Evolutionary conservation across 2,329 filamentous ascomycete genomes (phyloP), one percentile per base, ranked within the genome.

Genomic region (Verticillium zaregamsianum): DNA sequence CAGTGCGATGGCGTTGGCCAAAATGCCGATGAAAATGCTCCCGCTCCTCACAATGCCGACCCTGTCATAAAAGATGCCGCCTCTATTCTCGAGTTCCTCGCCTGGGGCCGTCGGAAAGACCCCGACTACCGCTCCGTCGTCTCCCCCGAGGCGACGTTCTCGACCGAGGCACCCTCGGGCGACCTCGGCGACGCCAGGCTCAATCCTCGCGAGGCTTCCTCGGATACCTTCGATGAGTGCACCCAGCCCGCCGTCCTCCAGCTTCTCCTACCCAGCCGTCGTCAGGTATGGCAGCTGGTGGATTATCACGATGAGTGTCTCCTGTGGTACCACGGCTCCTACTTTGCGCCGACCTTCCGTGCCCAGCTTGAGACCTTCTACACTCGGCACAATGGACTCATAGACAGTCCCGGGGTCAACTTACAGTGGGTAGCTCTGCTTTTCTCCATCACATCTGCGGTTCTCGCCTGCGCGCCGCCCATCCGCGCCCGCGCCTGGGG

Each of bases 31-130:
- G 32, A 33, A 9, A 7, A 25, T 52, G n/a, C 45, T 17, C 3
- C 17, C n/a, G 11, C 45, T 54, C 17, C 12, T 15, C 55, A 58
- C 55, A 58, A 25, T 28, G 39, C 14, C 37, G 72, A 73, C 60
- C 67, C 72, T 2, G 69, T 69, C 58, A 70, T 67, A 60, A 73
- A 71, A 63, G 77, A 79, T 66, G 77, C 77, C 1, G 79, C 77
- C 2, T 79, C 79, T 3, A 77, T 81, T 3, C 72, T 82, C 0
- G 79, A 82, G 60, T 82, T 80, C 55, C 70, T 81, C 2, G 78
- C 79, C 1, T 82, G 80, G 79, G 79, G 79, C 9, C 73, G 79
- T 17, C 71, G 74, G 39, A 82, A 81, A 64, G 75, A 80, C 31
- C 62, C 67, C 11, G 66, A 66, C n/a, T 65, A 63, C 25, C 61